Conservation (phyloP, 2,329 filamentous ascomycete species). For the Nemania sp. region DNA sequence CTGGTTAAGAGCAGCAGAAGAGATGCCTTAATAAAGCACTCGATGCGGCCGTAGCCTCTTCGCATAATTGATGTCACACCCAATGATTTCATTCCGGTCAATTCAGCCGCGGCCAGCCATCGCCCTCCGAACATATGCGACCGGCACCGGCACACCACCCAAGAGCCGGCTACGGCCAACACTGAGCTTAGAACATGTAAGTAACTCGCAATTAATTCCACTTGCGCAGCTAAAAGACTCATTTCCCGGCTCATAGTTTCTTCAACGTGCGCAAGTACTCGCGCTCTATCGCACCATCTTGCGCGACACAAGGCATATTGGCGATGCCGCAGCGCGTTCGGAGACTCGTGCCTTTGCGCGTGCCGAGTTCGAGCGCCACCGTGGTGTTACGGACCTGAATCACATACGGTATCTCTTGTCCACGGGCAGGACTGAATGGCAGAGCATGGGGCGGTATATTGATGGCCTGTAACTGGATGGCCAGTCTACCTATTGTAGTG, state of each 20-base stretch:
- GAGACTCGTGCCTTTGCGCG: conserved; percentile 61
- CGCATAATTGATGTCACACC: background rate
- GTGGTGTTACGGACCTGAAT: conserved; percentile 56
- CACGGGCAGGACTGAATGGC: conserved; percentile 68
- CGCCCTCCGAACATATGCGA: conserved; percentile 44
- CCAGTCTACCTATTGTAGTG: background rate
- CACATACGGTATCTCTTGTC: conserved; percentile 67
- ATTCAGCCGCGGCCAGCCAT: conserved; percentile 24
- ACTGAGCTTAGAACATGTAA: conserved; percentile 63
- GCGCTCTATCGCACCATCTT: conserved; percentile 62
- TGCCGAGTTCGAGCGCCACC: conserved; percentile 64
- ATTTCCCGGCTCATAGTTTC: conserved; percentile 50
- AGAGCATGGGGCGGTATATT: conserved; percentile 63
- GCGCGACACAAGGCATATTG: conserved; percentile 56
- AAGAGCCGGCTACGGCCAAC: conserved; percentile 47
- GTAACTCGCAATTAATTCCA: conserved; percentile 33
- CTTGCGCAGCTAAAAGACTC: conserved; percentile 14
- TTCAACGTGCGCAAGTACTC: conserved; percentile 59
- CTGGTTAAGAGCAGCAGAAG: too few relatives aligned
- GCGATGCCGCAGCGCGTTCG: conserved; percentile 52
- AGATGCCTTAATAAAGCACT: background rate
- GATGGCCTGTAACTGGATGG: conserved; percentile 44
- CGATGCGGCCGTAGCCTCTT: conserved; percentile 16
- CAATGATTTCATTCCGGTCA: conserved; percentile 32
- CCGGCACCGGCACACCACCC: conserved; percentile 26